Conservation (phyloP, 805 yeast genomes). For the Metschnikowia drakensbergensis region DNA sequence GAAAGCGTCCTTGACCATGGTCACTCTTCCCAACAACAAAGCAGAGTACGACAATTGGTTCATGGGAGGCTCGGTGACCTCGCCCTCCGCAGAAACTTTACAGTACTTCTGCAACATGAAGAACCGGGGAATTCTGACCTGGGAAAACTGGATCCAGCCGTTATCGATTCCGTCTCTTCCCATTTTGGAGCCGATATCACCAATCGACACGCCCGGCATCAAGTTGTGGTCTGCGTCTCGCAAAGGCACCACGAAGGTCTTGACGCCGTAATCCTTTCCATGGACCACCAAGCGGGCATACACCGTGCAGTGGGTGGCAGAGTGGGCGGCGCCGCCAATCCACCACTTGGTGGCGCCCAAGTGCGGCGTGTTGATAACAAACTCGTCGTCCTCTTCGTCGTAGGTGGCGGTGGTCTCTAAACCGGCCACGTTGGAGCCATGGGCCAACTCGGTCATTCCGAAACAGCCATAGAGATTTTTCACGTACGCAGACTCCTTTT, state of each 20-base stretch:
- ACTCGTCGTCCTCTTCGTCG: slow-evolving; percentile 60
- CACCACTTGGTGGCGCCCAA: slow-evolving; percentile 96
- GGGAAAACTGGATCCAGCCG: slow-evolving; percentile 91
- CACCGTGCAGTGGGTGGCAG: slow-evolving; percentile 82
- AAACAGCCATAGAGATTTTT: slow-evolving; percentile 62
- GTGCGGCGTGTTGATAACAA: slow-evolving; percentile 81
- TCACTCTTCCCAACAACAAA: slow-evolving; percentile 80
- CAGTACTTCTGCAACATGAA: slow-evolving; percentile 80
- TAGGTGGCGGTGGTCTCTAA: slow-evolving; percentile 89
- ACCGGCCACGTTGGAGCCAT: slow-evolving; percentile 82
- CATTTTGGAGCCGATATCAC: slow-evolving; percentile 94
- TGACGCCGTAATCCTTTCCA: slow-evolving; percentile 87
- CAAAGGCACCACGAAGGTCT: slow-evolving; percentile 86
- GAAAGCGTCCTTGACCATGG: slow-evolving; percentile 83
- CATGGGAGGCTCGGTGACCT: slow-evolving; percentile 73
- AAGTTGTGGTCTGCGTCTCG: slow-evolving; percentile 72
- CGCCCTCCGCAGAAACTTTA: slow-evolving; percentile 63
- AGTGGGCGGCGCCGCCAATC: slow-evolving; percentile 98
- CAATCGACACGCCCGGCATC: slow-evolving; percentile 75
- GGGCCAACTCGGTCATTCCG: slow-evolving; percentile 64
- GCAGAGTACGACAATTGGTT: slow-evolving; percentile 90
- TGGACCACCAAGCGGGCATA: slow-evolving; percentile 80
- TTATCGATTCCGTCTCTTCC: slow-evolving; percentile 95
- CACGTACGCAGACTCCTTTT: slow-evolving; percentile 57
- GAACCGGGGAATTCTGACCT: slow-evolving; percentile 78